A percentile compares a stretch with the other conserved stretches of the same genome.
phyloP scores from a whole-genome alignment of 306 rosid species.

The Cicer yamashitae region DNA sequence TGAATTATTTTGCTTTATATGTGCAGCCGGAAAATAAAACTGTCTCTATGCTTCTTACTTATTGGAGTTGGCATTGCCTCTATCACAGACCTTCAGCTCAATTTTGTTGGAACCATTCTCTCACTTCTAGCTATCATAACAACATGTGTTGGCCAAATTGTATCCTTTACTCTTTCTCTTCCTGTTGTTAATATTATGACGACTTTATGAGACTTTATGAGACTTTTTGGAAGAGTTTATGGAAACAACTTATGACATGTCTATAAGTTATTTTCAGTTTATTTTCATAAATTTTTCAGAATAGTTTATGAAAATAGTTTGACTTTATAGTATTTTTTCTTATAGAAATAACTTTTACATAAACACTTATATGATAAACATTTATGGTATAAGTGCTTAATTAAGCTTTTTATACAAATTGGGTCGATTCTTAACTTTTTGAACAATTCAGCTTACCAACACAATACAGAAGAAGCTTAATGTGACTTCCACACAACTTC shows the following conservation, averaged over 20 bases:
- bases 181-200: slow-evolving; percentile 16
- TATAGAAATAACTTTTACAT: not conserved
- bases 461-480: slow-evolving; percentile 95
- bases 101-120: slow-evolving; percentile 73
- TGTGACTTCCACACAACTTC: slow-evolving; percentile 92
- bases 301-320: not conserved
- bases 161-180: slow-evolving; percentile 59
- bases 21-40: slow-evolving; percentile 82
- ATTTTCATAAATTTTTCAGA: not conserved
- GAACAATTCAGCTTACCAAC: slow-evolving; percentile 79
- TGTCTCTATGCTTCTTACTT: slow-evolving; percentile 75
- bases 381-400: not conserved
- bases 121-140: slow-evolving; percentile 92
- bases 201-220: slow-evolving; percentile 10
- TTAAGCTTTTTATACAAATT: too few relatives aligned
- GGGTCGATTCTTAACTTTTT: slow-evolving; percentile 59
- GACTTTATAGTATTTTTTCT: not conserved
- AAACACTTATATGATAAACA: too few relatives aligned
- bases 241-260: too few relatives aligned
- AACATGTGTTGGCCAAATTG: slow-evolving; percentile 96
- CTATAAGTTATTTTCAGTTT: not conserved
- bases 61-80: slow-evolving; percentile 98
- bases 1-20: slow-evolving; percentile 15
- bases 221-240: too few relatives aligned
- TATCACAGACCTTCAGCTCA: slow-evolving; percentile 97